These are phyloP conservation scores for Tieghemiomyces parasiticus DNA, from an alignment of 192 early-diverging fungal species.

Conservation along the genomic window DNA sequence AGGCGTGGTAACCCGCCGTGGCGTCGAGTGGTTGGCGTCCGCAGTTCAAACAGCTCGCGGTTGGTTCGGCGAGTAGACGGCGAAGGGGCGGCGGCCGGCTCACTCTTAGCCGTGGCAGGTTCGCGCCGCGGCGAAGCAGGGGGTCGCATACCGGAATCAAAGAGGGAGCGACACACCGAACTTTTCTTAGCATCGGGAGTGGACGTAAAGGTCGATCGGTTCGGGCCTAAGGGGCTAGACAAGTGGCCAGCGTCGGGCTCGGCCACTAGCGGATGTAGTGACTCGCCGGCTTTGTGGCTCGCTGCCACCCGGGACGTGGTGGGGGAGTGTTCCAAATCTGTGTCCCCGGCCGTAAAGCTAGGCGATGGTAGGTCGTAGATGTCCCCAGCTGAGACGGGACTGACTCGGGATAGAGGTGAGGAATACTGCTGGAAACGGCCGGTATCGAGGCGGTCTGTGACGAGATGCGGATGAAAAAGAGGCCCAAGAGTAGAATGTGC, in stretches of 20 bases:
- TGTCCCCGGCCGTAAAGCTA: not conserved
- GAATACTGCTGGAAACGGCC: not conserved
- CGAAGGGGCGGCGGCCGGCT: not conserved
- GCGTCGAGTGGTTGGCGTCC: constrained; percentile 2
- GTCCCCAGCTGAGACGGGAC: not conserved
- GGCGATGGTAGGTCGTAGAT: not conserved
- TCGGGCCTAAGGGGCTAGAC: not conserved
- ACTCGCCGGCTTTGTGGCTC: too few relatives aligned
- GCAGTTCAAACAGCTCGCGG: not conserved
- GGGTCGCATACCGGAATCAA: not conserved
- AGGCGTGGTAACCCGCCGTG: not conserved
- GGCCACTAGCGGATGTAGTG: not conserved
- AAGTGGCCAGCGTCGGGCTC: not conserved
- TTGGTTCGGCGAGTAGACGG: not conserved
- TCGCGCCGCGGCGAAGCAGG: not conserved
- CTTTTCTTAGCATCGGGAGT: not conserved
- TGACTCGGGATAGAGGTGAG: not conserved
- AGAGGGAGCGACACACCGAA: constrained; percentile 7
- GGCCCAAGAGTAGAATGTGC: not conserved
- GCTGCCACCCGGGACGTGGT: not conserved
- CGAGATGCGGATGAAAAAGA: not conserved
- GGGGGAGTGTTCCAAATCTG: not conserved
- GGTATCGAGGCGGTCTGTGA: not conserved
- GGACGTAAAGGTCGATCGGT: not conserved
- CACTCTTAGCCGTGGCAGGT: not conserved